Percentiles rank a stretch among this genome's conserved stretches.
These are phyloP conservation scores for Fusarium protoensiforme DNA, from an alignment of 2,329 filamentous ascomycete species.

Conservation along the genomic window DNA sequence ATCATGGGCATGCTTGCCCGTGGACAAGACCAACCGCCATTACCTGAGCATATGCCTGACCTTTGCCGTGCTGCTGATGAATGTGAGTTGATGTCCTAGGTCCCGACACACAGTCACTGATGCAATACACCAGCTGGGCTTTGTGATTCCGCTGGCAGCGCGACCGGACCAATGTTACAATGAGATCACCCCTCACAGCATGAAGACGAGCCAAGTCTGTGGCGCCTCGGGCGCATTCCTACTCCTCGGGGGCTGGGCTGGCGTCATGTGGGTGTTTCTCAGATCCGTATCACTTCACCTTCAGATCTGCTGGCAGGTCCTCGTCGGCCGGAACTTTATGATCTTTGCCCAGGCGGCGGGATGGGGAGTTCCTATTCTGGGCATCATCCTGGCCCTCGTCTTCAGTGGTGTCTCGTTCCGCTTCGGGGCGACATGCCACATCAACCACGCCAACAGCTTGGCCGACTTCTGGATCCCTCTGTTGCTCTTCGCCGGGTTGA, in stretches of 20 bases:
- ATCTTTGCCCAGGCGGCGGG: constrained; percentile 82
- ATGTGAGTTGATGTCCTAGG: constrained; percentile 64
- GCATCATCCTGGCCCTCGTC: constrained; percentile 79
- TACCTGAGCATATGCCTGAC: constrained; percentile 92
- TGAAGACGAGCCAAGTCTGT: constrained; percentile 84
- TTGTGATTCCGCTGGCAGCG: constrained; percentile 86
- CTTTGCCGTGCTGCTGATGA: constrained; percentile 79
- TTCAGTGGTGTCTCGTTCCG: constrained; percentile 94
- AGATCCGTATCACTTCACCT: constrained; percentile 92
- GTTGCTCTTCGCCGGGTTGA: constrained; percentile 79
- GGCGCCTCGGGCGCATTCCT: constrained; percentile 90
- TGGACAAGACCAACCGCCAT: constrained; percentile 90
- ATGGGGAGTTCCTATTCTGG: constrained; percentile 84
- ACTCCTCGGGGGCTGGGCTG: constrained; percentile 85
- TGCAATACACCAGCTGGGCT: constrained; percentile 73
- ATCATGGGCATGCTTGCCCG: constrained; percentile 83
- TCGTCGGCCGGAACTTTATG: constrained; percentile 91
- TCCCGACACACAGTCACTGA: constrained; percentile 23
- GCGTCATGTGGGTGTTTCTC: constrained; percentile 90
- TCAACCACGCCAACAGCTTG: constrained; percentile 88
- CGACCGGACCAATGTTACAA: constrained; percentile 87
- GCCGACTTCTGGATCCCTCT: constrained; percentile 92
- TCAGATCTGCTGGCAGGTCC: constrained; percentile 97
- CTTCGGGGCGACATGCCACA: constrained; percentile 91
- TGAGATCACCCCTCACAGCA: constrained; percentile 91